These are phyloP conservation scores for Mesotaenium endlicherianum DNA, from an alignment of 139 green algal genomes.

Conservation along the genomic window DNA sequence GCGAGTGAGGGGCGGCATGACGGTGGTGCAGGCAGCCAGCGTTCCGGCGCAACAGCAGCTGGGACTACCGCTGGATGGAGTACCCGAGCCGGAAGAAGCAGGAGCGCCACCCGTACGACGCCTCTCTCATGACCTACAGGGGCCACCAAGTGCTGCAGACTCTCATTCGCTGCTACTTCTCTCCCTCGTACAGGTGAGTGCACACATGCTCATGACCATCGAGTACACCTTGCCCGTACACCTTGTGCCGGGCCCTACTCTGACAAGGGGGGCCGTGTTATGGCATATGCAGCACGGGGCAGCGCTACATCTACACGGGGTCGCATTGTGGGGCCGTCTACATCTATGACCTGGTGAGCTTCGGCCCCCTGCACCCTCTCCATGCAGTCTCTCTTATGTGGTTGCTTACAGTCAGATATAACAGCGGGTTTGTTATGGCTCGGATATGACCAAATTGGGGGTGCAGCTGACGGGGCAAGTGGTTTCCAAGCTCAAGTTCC, in stretches of 20 bases:
- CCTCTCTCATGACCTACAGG: conserved; percentile 76
- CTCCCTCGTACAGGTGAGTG: conserved; percentile 26
- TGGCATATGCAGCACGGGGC: conserved; percentile 77
- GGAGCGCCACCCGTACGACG: conserved; percentile 81
- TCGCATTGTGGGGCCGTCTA: conserved; percentile 65
- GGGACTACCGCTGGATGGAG: conserved; percentile 82
- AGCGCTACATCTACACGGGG: conserved; percentile 89
- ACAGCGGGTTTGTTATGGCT: no score
- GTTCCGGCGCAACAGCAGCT: no score
- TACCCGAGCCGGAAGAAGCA: conserved; percentile 70
- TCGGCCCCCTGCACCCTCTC: neutral
- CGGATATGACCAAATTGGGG: neutral
- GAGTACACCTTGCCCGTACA: neutral
- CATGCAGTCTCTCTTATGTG: neutral
- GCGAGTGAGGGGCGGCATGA: neutral
- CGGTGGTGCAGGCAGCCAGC: neutral
- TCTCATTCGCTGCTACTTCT: conserved; percentile 90
- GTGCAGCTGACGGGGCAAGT: conserved; percentile 37
- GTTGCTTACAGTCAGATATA: neutral
- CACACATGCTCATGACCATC: neutral
- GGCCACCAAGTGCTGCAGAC: conserved; percentile 85
- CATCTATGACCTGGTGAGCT: conserved; percentile 81
- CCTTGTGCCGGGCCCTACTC: neutral
- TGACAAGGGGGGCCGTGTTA: no score
- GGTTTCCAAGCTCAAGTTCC: conserved; percentile 32